Evolutionary conservation across 768 basidiomycete genomes (phyloP).

Genomic region (Tulasnella sp.): DNA sequence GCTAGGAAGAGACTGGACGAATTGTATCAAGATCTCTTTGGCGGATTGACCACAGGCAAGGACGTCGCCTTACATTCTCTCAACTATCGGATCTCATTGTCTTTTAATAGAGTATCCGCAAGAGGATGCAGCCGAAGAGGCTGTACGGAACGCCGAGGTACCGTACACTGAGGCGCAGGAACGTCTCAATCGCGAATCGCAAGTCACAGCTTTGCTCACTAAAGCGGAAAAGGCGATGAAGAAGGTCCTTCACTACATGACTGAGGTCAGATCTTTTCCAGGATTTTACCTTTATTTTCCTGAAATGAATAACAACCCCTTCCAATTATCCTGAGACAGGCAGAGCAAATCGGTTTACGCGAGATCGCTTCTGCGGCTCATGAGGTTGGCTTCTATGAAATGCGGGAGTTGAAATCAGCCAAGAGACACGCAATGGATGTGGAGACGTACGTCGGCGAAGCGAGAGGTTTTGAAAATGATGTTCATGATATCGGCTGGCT

Average conservation of each 20-base stretch:
- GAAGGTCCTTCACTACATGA: slow-evolving; percentile 1
- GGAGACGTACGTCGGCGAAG: slow-evolving; percentile 2
- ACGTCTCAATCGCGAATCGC: neutral
- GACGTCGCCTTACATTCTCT: too few species aligned
- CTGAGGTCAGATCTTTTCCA: neutral
- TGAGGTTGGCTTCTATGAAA: neutral
- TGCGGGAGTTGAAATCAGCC: neutral
- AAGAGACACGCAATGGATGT: slow-evolving; percentile 8
- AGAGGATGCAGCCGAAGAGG: slow-evolving; percentile 15
- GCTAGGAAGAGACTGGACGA: slow-evolving; percentile 8
- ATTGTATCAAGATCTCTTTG: slow-evolving; percentile 8
- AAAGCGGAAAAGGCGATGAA: slow-evolving; percentile 6
- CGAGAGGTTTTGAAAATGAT: neutral
- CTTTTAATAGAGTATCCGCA: slow-evolving; percentile 13
- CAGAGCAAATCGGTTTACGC: neutral
- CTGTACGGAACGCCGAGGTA: neutral
- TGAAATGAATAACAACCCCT: too few species aligned
- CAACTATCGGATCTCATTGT: neutral
- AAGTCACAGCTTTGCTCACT: slow-evolving; percentile 1
- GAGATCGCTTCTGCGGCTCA: slow-evolving; percentile 1
- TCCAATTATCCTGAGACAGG: slow-evolving; percentile 9
- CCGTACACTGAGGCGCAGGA: neutral
- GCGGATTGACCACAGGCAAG: neutral
- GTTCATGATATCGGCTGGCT: neutral
- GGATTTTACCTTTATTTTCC: neutral